Base-by-base conservation (phyloP, 75 land plant species). In the Pinus taeda region DNA sequence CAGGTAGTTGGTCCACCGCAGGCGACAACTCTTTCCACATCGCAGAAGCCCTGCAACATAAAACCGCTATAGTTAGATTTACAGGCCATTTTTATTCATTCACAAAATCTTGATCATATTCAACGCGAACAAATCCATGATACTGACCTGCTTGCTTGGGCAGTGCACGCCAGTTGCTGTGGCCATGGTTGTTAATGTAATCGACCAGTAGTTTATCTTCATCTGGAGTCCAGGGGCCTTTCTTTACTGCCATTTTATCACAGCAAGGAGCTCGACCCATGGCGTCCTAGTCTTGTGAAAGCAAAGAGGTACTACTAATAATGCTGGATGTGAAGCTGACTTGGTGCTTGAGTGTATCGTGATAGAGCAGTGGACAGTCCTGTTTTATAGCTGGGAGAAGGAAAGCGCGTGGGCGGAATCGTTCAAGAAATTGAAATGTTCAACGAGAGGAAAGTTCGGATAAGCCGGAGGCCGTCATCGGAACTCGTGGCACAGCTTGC, bases 81-180 rank as follows among this genome's bases (percentile, higher is more conserved):
- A 33, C 33, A 33, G 33, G 26, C 26, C 26, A 26, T 0, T 26
- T 26, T 26, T 0, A 33, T 33, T 33, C 33, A 33, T 33, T 33
- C 2, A 33, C 33, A 33, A 33, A 33, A 33, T 33, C 33, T 1
- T 33, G 33, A 33, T 26, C 26, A 26, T 33, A 33, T 33, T 33
- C 2, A 33, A 33, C 33, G 33, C 33, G 33, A 33, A 33, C 1
- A 33, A 33, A 33, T 2, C 33, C 33, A 33, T 33, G 33, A 33
- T 1, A 33, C 33, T 33, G 36, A 81, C 82, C 79, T 67, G 82
- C 82, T 13, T 56, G 33, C 60, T 77, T 77, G 18, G 82, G 82
- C 2, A 81, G 72, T 15, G 76, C 49, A 1, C 82, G 55, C 83
- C 81, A 82, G 76, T 79, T 79, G 29, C 83, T 76, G 60, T 82